Base-by-base conservation (phyloP, 768 basidiomycete species). In the Tremella mesenterica region DNA sequence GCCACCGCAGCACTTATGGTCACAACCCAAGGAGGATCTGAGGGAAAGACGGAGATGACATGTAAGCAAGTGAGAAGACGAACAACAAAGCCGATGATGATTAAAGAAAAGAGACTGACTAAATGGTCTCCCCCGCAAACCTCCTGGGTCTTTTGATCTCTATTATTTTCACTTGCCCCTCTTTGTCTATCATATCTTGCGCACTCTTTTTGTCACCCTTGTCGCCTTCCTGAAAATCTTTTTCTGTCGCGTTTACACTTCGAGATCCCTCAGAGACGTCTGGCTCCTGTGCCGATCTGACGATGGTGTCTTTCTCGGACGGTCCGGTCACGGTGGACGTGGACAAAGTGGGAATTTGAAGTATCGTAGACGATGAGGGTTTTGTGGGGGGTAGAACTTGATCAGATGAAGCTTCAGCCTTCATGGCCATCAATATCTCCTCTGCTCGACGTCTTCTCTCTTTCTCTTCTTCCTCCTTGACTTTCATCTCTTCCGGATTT, bases 61-160 rank as follows among this genome's bases (percentile, higher is more conserved):
- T 2, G 33, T 2, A 3, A 30, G 36, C 26, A 26, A 36, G 18
- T 10, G 10, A 36, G 33, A 10, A 36, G 12, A 12, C 34, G 18
- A 12, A 18, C 34, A 36, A 18, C 18, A 12, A 36, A 18, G 12
- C 34, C 12, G 34, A 12, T 18, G 12, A 12, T 18, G 34, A 12
- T 36, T 18, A 43, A 25, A 9, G 8, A 20, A 7, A 9, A 4
- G n/a, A 34, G 18, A 50, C 70, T 55, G 28, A 70, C 70, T 57
- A 59, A 36, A 72, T 61, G 12, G 55, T 62, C 43, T 72, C 63
- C 2, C 70, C 70, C 0, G 70, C 68, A 44, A 68, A 72, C 9
- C 54, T 55, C 51, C 68, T 58, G 33, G 65, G 53, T 48, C 70
- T 36, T 44, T 52, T 56, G 4, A 72, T 49, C 28, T 63, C 59